Conservation (phyloP, 176 grass and related monocot genomes). For the Eragrostis nindensis region DNA sequence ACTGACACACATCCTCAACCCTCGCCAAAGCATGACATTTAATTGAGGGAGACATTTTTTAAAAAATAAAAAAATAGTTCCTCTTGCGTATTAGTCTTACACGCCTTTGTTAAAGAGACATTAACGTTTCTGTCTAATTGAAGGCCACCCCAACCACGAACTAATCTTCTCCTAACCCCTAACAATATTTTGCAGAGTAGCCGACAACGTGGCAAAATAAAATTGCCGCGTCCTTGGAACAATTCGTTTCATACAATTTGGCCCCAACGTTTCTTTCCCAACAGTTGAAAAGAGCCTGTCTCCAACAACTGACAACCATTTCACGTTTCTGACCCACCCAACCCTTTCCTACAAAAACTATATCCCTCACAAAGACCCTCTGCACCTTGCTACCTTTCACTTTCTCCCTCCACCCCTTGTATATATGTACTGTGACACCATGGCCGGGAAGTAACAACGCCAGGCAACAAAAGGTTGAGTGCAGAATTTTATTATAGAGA, state of each 20-base stretch:
- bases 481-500: no score
- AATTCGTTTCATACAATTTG: not conserved
- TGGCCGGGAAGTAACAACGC: conserved; percentile 2
- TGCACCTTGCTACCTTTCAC: not conserved
- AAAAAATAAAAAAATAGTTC: no score
- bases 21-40: no score
- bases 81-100: no score
- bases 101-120: conserved; percentile 8
- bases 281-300: conserved; percentile 51
- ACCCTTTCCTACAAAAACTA: conserved; percentile 19
- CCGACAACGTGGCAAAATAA: not conserved
- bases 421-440: not conserved
- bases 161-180: conserved; percentile 21
- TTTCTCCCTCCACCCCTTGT: not conserved
- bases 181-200: conserved; percentile 19
- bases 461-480: not conserved
- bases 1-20: no score
- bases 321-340: conserved; percentile 50
- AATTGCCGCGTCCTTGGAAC: not conserved
- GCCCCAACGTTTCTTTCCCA: conserved; percentile 43
- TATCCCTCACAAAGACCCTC: conserved; percentile 4
- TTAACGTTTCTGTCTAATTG: not conserved
- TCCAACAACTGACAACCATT: conserved; percentile 35
- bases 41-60: no score
- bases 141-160: conserved; percentile 20